These are phyloP conservation scores for Ophiostoma himal-ulmi DNA, from an alignment of 2,329 filamentous ascomycete genomes.

Conservation along the genomic window DNA sequence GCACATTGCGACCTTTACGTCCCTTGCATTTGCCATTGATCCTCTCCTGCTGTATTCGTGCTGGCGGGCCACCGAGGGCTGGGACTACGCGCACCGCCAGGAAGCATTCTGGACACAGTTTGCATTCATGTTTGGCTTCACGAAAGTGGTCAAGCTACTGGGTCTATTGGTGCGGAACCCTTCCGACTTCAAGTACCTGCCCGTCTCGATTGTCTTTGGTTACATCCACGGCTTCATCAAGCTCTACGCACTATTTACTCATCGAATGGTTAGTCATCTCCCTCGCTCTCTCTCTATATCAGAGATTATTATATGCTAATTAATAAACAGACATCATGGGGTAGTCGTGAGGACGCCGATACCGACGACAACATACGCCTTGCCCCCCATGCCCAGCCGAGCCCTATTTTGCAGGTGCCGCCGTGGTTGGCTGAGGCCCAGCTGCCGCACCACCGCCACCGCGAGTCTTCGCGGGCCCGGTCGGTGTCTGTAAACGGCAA, in stretches of 20 bases:
- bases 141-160: conserved; percentile 85
- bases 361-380: conserved; percentile 55
- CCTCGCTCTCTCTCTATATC: not conserved
- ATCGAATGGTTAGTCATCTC: conserved; percentile 58
- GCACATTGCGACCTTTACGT: conserved; percentile 86
- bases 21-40: conserved; percentile 76
- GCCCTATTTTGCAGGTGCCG: conserved; percentile 38
- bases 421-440: conserved; percentile 24
- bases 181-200: conserved; percentile 70
- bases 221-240: conserved; percentile 93
- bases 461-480: conserved; percentile 4
- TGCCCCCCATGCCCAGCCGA: conserved; percentile 23
- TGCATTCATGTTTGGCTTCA: conserved; percentile 71
- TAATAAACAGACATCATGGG: conserved; percentile 75
- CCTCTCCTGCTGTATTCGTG: conserved; percentile 63
- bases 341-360: conserved; percentile 86
- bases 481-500: not conserved
- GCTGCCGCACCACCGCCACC: conserved; percentile 11
- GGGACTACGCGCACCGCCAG: conserved; percentile 48
- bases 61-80: conserved; percentile 61
- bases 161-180: conserved; percentile 83
- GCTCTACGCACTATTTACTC: conserved; percentile 75
- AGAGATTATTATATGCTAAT: conserved; percentile 10
- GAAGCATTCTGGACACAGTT: conserved; percentile 57
- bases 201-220: conserved; percentile 82